Conservation (phyloP, 169 alveolate species). For the Plasmodium cynomolgi region DNA sequence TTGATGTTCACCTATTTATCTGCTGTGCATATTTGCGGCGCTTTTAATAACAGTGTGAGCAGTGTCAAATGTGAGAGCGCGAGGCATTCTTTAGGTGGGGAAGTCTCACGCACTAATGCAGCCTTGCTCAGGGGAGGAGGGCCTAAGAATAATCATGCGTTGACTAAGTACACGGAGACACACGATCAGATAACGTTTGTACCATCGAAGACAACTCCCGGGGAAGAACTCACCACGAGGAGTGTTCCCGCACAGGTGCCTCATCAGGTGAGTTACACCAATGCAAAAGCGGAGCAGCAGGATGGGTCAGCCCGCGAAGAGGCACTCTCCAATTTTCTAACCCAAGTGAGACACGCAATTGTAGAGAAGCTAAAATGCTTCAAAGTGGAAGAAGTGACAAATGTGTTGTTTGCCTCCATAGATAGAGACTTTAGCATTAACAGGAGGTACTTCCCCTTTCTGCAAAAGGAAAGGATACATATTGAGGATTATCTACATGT, state of each 20-base stretch:
- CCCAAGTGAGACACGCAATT: neutral
- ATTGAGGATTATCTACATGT: constrained; percentile 38
- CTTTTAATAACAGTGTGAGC: neutral
- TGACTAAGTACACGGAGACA: neutral
- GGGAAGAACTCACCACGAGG: neutral
- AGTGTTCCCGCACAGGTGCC: neutral
- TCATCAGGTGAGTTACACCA: neutral
- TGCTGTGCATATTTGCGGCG: constrained; percentile 10
- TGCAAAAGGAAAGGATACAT: constrained; percentile 22
- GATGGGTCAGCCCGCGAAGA: neutral
- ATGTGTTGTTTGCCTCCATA: constrained; percentile 34
- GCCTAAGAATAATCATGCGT: neutral
- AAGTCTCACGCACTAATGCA: neutral
- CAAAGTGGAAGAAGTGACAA: constrained; percentile 61
- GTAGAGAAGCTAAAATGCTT: constrained; percentile 42
- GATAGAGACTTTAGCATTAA: constrained; percentile 18
- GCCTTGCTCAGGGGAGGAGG: neutral
- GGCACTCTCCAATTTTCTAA: neutral
- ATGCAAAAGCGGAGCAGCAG: neutral
- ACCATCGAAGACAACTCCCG: neutral
- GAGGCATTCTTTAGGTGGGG: neutral
- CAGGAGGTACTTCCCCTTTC: constrained; percentile 29
- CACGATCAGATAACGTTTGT: neutral
- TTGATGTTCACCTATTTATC: constrained; percentile 59
- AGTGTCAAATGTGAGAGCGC: neutral